Evolutionary conservation across 2,329 filamentous ascomycete genomes (phyloP), one percentile per base, ranked within the genome.

Genomic region (Catunica adiposa): DNA sequence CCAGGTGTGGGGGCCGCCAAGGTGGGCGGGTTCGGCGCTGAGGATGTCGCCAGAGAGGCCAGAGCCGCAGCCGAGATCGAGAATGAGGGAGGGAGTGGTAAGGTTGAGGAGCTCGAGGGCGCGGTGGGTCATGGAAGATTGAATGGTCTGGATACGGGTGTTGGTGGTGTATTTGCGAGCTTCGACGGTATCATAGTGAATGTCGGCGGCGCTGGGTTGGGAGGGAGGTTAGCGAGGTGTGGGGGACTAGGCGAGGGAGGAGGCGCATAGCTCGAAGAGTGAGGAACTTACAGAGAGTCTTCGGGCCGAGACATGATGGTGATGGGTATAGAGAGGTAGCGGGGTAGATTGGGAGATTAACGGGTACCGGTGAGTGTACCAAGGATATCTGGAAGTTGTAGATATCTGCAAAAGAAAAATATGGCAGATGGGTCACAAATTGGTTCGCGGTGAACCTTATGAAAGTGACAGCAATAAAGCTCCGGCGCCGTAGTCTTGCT

Each of bases 131-230:
- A 98, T 98, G 60, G 82, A 79, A 0, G 89, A 85, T 69, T 98
- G 92, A 63, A 98, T 95, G 63, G 86, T 89, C 65, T 92, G 87
- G 66, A 98, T 97, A 61, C 92, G 88, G 3, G 89, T 95, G 61
- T 83, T 90, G 3, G 90, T 96, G 7, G 92, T 97, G 74, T 98
- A 98, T 75, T 97, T 97, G 67, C 86, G 84, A 31, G 92, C 90
- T 75, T 96, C 90, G 68, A 77, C 76, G 72, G 97, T 90, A 74
- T 96, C 84, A 77, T 98, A 98, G 75, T 94, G 94, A 66, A 97
- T 84, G 71, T 98, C 92, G 61, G 92, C 90, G 53, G 89, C 87
- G 66, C 88, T 94, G 67, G 14, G 40, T 14, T 14, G 37, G 37
- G n/a, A 38, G 26, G 14, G 15, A 26, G 51, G 14, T 11, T n/a